These are phyloP conservation scores for Cutaneotrichosporon cutaneum DNA, from an alignment of 1,284 basidiomycete species.

Conservation along the genomic window DNA sequence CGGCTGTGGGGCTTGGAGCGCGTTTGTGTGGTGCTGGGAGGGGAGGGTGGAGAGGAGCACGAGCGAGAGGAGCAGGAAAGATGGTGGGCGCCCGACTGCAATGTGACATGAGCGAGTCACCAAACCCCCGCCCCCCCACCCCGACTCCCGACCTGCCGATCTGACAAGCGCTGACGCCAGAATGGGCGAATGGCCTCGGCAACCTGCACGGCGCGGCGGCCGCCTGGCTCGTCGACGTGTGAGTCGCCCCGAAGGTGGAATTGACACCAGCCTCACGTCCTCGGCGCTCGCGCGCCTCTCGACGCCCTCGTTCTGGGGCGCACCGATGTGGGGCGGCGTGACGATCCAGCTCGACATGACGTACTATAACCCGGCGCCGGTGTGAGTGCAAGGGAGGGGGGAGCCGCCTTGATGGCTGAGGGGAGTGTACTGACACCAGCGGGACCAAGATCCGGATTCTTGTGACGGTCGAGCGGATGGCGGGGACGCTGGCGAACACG, in stretches of 20 bases:
- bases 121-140: too few relatives aligned
- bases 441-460: conserved; percentile 23
- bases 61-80: too few relatives aligned
- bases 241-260: neutral
- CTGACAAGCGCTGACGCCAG: conserved; percentile 23
- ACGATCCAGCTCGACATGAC: conserved; percentile 37
- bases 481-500: conserved; percentile 18
- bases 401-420: neutral
- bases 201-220: conserved; percentile 44
- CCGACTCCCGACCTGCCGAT: too few relatives aligned
- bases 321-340: conserved; percentile 41
- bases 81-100: too few relatives aligned
- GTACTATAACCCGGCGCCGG: conserved; percentile 33
- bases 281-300: conserved; percentile 19
- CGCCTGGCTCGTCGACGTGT: conserved; percentile 41
- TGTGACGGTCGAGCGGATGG: conserved; percentile 22
- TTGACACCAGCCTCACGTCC: conserved; percentile 5
- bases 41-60: too few relatives aligned
- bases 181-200: conserved; percentile 36
- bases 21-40: too few relatives aligned
- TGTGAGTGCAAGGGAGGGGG: conserved; percentile 7
- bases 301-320: conserved; percentile 45
- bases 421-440: conserved; percentile 8
- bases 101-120: too few relatives aligned
- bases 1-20: too few relatives aligned